Evolutionary conservation across 345 rosid genomes (phyloP), one percentile per base, ranked within the genome.

Genomic region (Corymbia maculata): DNA sequence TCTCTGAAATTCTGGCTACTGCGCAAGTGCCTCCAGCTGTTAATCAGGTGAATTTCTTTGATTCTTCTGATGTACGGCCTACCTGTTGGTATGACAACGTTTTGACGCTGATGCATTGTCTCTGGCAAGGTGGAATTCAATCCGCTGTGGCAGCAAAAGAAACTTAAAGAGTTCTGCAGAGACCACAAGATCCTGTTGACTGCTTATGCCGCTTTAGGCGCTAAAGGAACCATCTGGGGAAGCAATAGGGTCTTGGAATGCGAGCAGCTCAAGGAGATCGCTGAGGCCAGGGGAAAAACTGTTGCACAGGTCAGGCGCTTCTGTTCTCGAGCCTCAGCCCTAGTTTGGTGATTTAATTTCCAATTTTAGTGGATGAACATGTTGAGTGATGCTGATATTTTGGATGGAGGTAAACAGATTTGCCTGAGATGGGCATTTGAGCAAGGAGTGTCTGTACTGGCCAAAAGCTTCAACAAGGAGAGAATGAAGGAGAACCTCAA

Each of bases 101-200:
- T 28, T 87, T 9, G 82, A 42, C 24, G 49, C 13, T 44, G 49
- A 75, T 75, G 82, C 99, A 51, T 88, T 94, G 17, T 96, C 82
- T 42, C 15, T 36, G 82, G 49, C 82, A 91, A 95, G 99, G 98
- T 97, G 93, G 99, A 97, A 91, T 84, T 96, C 87, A 95, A 94
- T 94, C 99, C 99, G 55, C 87, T 94, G 15, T 96, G 98, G 98
- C 97, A 95, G 92, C 99, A 97, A 87, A 94, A 89, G 88, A 92
- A 93, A 86, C 91, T 94, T 9, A 94, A 89, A 88, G 96, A 95
- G 61, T 92, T 95, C 91, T 96, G 97, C 89, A 90, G 92, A 59
- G 90, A 59, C 8, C 93, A 95, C 6, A 94, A 92, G 26, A 90
- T 97, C 49, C 88, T 90, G 21, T 55, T 95, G 89, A 93, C 95